A percentile compares a stretch with the other conserved stretches of the same genome.
phyloP scores from a whole-genome alignment of 345 rosid species.

The Pistacia vera region DNA sequence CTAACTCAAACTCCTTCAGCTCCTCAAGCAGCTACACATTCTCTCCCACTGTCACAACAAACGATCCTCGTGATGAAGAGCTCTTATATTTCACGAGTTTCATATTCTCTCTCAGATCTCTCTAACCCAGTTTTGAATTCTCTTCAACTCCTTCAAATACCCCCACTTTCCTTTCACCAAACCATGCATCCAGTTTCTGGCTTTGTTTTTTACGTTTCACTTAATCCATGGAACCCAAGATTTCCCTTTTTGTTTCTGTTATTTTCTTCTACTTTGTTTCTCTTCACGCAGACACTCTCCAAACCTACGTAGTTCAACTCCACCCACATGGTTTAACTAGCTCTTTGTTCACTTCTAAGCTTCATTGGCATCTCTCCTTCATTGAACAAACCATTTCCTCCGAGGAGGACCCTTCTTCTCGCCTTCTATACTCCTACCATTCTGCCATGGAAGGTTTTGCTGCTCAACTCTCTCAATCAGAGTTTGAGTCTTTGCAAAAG shows the following conservation, averaged over 20 bases:
- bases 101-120: conserved; percentile 47
- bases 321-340: conserved; percentile 55
- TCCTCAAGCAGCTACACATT: conserved; percentile 26
- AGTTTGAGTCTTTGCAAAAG: conserved; percentile 42
- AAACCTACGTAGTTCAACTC: conserved; percentile 86
- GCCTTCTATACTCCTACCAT: conserved; percentile 80
- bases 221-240: conserved; percentile 41
- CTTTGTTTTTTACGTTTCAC: conserved; percentile 7
- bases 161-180: conserved; percentile 34
- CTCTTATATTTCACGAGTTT: conserved; percentile 93
- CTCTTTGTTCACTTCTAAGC: conserved; percentile 46
- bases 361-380: conserved; percentile 73
- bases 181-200: conserved; percentile 40
- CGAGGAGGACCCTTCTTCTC: conserved; percentile 54
- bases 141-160: conserved; percentile 62
- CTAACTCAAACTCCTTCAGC: conserved; percentile 14
- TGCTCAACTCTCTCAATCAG: conserved; percentile 66
- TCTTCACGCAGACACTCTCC: conserved; percentile 35
- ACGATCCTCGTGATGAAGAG: conserved; percentile 95
- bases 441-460: conserved; percentile 93
- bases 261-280: conserved; percentile 34
- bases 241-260: conserved; percentile 23
- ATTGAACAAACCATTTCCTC: conserved; percentile 47
- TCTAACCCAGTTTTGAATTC: conserved; percentile 41
- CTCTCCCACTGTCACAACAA: conserved; percentile 48